These are phyloP conservation scores for Leccinum subfulvum DNA, from an alignment of 1,284 basidiomycete genomes.

Conservation along the genomic window DNA sequence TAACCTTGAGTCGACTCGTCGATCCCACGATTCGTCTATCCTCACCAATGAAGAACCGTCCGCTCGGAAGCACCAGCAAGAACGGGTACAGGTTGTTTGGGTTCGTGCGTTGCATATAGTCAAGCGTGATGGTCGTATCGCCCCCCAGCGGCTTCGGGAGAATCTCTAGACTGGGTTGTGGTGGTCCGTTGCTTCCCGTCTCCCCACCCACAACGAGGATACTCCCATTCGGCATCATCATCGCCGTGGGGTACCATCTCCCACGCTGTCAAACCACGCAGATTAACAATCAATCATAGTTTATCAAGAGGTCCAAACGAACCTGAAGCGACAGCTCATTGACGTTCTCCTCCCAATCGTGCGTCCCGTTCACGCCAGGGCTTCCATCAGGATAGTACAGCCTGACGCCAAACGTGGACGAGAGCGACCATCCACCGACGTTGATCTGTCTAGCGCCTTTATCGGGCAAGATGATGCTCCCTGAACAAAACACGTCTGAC, in stretches of 20 bases:
- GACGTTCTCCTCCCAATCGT: slow-evolving; percentile 53
- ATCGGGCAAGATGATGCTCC: slow-evolving; percentile 69
- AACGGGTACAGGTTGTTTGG: slow-evolving; percentile 78
- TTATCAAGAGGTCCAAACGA: slow-evolving; percentile 1
- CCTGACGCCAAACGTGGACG: slow-evolving; percentile 67
- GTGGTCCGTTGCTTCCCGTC: slow-evolving; percentile 61
- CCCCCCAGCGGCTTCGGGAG: slow-evolving; percentile 46
- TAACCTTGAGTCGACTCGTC: not conserved
- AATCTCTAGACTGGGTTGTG: slow-evolving; percentile 64
- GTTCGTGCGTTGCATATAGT: slow-evolving; percentile 58
- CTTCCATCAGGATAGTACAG: slow-evolving; percentile 52
- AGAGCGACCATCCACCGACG: slow-evolving; percentile 64
- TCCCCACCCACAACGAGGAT: slow-evolving; percentile 74
- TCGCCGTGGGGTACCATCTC: slow-evolving; percentile 68
- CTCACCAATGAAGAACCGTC: slow-evolving; percentile 64
- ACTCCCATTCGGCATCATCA: slow-evolving; percentile 53
- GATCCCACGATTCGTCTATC: not conserved
- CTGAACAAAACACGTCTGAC: slow-evolving; percentile 76
- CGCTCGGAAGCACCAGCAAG: slow-evolving; percentile 66
- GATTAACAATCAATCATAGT: not conserved
- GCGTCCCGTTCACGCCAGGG: slow-evolving; percentile 51
- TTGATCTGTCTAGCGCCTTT: slow-evolving; percentile 67
- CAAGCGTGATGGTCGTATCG: slow-evolving; percentile 41
- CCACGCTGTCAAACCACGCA: slow-evolving; percentile 44
- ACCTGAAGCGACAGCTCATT: slow-evolving; percentile 46